Evolutionary conservation across 2,329 filamentous ascomycete genomes (phyloP).

Genomic region (Simplicillium aogashimaense): DNA sequence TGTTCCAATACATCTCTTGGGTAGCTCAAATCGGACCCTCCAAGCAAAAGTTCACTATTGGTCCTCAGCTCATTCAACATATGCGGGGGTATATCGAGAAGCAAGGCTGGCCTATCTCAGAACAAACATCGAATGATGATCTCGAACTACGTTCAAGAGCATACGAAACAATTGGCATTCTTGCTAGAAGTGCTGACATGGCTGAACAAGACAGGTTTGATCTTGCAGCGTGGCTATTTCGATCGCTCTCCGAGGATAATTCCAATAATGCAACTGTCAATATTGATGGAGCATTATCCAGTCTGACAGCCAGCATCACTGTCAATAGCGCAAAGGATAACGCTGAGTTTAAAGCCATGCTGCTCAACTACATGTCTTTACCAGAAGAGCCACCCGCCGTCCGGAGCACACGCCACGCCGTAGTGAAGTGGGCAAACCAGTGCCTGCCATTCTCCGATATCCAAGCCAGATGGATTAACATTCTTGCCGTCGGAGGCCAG

Average conservation of each 20-base stretch:
- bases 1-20: slow-evolving; percentile 84
- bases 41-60: slow-evolving; percentile 52
- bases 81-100: slow-evolving; percentile 65
- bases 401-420: slow-evolving; percentile 72
- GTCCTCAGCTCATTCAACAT: slow-evolving; percentile 55
- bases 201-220: slow-evolving; percentile 41
- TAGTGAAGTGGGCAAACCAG: slow-evolving; percentile 81
- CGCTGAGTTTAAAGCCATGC: slow-evolving; percentile 35
- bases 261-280: slow-evolving; percentile 70
- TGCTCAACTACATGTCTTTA: slow-evolving; percentile 59
- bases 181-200: slow-evolving; percentile 57
- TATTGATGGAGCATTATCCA: slow-evolving; percentile 81
- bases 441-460: slow-evolving; percentile 74
- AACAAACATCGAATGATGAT: slow-evolving; percentile 48
- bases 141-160: slow-evolving; percentile 65
- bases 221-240: slow-evolving; percentile 68
- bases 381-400: slow-evolving; percentile 38
- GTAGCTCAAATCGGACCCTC: slow-evolving; percentile 62
- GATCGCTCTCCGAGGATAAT: slow-evolving; percentile 70
- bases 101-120: slow-evolving; percentile 72
- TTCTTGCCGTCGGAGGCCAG: slow-evolving; percentile 65
- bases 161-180: slow-evolving; percentile 82
- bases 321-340: slow-evolving; percentile 18
- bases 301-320: slow-evolving; percentile 44
- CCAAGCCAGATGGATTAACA: slow-evolving; percentile 76